Base-by-base conservation (phyloP, 2,329 filamentous ascomycete genomes). In the Pseudogymnoascus sp. region DNA sequence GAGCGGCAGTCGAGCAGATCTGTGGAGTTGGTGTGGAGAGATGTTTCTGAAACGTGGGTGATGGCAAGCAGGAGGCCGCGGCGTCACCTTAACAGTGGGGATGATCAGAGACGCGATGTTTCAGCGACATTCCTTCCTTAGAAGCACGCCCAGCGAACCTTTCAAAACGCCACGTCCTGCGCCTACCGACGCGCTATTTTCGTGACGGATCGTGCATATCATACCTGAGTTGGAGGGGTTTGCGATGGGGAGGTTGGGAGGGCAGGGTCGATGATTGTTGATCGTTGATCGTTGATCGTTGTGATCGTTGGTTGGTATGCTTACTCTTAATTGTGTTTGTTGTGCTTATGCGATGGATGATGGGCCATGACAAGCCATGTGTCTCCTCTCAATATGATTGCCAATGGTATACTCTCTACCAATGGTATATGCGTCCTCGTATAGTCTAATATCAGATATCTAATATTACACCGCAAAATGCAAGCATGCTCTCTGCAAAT, bases 381-480 rank as follows among this genome's bases (percentile, higher is more conserved):
- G 26, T 52, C 45, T 52, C 23, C n/a, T 52, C 45, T 12, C 30
- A 10, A 52, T 52, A 52, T 30, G 45, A 52, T 52, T 52, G 15
- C 45, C 45, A n/a, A 18, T 6, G n/a, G 26, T 52, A 52, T 52
- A 30, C n/a, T n/a, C n/a, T n/a, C n/a, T n/a, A n/a, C n/a, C n/a
- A n/a, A n/a, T n/a, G n/a, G 41, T 26, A 28, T 5, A 35, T 7
- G 37, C 37, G 15, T 26, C 12, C 45, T 52, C 45, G 45, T 52
- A 30, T 52, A 52, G 45, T 52, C 45, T 52, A 52, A 52, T 52
- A 52, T 52, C 30, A 52, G n/a, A n/a, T n/a, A n/a, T 52, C 45
- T 52, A 52, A 52, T 52, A 52, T 52, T 52, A 52, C 41, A 52
- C 41, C 41, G 41, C 5, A 41, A 33, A 21, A 41, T 41, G 19